Evolutionary conservation across 768 basidiomycete genomes (phyloP), one percentile per base, ranked within the genome.

Genomic region (Sarcodon sp.): DNA sequence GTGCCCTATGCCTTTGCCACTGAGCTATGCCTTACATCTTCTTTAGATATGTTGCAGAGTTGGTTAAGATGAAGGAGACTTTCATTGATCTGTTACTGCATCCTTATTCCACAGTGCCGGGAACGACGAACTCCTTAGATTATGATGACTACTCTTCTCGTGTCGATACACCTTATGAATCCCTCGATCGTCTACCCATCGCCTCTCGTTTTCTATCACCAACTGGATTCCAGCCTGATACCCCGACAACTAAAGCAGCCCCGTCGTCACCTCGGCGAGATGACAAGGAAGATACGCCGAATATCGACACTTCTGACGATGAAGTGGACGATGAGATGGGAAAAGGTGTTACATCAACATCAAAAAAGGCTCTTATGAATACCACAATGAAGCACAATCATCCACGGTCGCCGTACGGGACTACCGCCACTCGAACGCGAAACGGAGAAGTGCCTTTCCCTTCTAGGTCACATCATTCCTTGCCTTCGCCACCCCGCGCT

Each of bases 141-240:
- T 82, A 79, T 55, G 84, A 87, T 53, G 83, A 81, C 16, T 41
- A 41, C 44, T 82, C 77, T 59, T 38, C 53, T 44, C 82, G 78
- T 13, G 47, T 73, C 39, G 85, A 82, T 13, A 82, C 86, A 1
- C 83, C 67, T 8, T 55, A 68, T 6, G 89, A 87, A 55, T 85
- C 86, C 0, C 62, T 73, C 37, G 87, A 92, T 7, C 69, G 80
- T 53, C 70, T 91, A 3, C 83, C 92, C 45, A 96, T 96, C 52
- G 92, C 92, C 43, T 83, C 92, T 18, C 82, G 87, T 45, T 96
- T 92, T 72, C 86, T 91, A 69, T 84, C 84, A 4, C 85, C 86
- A 7, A 57, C 58, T 10, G 64, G 66, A 16, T 68, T 70, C 53
- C 70, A 66, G 43, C 64, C 65, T 6, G 69, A 71, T 8, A 81